These are phyloP conservation scores for Wickerhamomyces hampshirensis DNA, from an alignment of 805 yeast species.

Conservation along the genomic window DNA sequence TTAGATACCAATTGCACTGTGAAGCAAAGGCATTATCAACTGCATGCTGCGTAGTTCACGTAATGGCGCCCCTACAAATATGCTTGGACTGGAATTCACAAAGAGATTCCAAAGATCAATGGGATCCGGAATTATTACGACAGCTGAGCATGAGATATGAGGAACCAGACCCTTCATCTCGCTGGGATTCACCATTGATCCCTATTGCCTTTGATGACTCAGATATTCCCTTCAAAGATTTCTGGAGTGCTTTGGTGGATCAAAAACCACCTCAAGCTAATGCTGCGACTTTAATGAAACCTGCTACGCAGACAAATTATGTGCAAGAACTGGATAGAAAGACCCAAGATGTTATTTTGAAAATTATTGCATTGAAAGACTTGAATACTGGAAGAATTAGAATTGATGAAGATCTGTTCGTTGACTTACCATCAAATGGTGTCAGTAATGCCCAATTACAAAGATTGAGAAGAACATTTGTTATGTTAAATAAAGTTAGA, in stretches of 20 bases:
- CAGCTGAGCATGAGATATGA: conserved; percentile 83
- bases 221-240: conserved; percentile 55
- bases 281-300: conserved; percentile 76
- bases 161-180: conserved; percentile 78
- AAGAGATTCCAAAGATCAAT: conserved; percentile 29
- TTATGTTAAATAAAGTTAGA: conserved; percentile 76
- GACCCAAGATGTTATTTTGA: conserved; percentile 61
- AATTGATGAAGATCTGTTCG: conserved; percentile 37
- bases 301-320: conserved; percentile 73
- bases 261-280: conserved; percentile 67
- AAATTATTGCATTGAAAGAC: conserved; percentile 59
- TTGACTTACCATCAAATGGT: conserved; percentile 58
- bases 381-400: conserved; percentile 35
- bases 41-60: conserved; percentile 77
- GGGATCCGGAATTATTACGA: conserved; percentile 63
- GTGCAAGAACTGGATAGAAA: conserved; percentile 70
- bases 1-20: conserved; percentile 88
- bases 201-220: conserved; percentile 54
- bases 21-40: conserved; percentile 85
- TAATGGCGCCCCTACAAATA: conserved; percentile 59
- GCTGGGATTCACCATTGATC: conserved; percentile 95
- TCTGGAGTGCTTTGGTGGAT: conserved; percentile 56
- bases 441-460: conserved; percentile 77
- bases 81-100: conserved; percentile 59
- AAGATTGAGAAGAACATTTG: conserved; percentile 76